Base-by-base conservation (phyloP, 352 stramenopile genomes). In the Phytophthora idaei region DNA sequence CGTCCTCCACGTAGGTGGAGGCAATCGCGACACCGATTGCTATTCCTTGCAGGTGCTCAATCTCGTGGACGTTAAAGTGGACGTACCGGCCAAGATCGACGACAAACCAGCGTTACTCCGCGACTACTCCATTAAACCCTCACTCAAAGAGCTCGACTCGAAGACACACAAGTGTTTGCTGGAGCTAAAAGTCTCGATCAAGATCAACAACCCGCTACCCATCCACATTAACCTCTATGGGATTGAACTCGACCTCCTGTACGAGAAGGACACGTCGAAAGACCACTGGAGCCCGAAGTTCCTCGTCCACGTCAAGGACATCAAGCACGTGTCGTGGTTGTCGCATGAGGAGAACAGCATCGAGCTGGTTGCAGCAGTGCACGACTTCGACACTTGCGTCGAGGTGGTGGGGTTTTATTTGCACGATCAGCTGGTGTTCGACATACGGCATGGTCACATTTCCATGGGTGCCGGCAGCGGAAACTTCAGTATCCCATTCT, bases 401-500 rank as follows among this genome's bases (percentile, higher is more conserved):
- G 73, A 85, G 27, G 71, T 95, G 5, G 74, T 95, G 34, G 66
- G 71, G 9, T 69, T 92, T 29, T 93, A 91, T 54, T 53, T 93
- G 15, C 69, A 83, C 32, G 73, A 95, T 64, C 49, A 79, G 42
- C 72, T 95, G 31, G 66, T 69, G 5, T 93, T 95, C 62, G 76
- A 89, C 58, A 85, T 95, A 28, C 66, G 83, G 37, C 75, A 79
- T 39, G 87, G 87, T 11, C 59, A 53, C 50, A 86, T 93, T 51
- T 74, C 58, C 14, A 74, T 95, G 57, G 79, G 77, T 25, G 80
- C 71, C 2, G 83, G 75, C 21, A 85, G 66, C 17, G 83, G 80
- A 27, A 92, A 92, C 70, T 80, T 95, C 42, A 84, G 68, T 27
- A 87, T 95, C 34, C 85, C 83, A 6, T 95, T 95, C 59, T 79